A percentile compares a stretch with the other conserved stretches of the same genome.
Conservation (phyloP, 345 rosid genomes). For the Hibiscus tridactylites region DNA sequence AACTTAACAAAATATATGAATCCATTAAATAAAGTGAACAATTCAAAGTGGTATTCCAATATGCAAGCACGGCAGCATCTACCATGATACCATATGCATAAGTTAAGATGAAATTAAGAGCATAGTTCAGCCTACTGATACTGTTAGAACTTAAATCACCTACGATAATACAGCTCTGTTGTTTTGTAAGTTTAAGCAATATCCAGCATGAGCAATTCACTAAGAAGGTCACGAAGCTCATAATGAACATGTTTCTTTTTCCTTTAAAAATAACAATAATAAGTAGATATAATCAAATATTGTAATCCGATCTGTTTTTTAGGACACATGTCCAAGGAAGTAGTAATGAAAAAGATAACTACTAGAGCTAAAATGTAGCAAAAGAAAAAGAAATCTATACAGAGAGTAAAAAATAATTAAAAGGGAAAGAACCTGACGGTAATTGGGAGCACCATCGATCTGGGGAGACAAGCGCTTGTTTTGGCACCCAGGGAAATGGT, state of each 20-base stretch:
- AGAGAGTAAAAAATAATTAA: neutral
- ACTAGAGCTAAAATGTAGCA: neutral
- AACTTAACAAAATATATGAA: neutral
- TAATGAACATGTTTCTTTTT: neutral
- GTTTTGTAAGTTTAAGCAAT: neutral
- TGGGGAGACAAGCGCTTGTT: conserved; percentile 86
- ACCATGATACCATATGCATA: neutral
- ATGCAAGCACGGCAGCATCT: conserved; percentile 5
- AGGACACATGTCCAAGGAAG: neutral
- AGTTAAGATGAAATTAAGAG: neutral
- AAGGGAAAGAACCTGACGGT: conserved; percentile 64
- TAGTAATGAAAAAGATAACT: neutral
- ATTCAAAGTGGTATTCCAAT: conserved; percentile 6
- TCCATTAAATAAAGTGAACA: neutral
- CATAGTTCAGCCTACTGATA: neutral
- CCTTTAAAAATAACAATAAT: neutral
- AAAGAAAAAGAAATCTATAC: neutral
- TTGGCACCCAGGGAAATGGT: conserved; percentile 98
- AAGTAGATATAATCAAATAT: neutral
- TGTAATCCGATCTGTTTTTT: neutral
- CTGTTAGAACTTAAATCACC: neutral
- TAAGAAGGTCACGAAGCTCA: neutral
- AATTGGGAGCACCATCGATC: conserved; percentile 99
- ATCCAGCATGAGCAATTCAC: neutral
- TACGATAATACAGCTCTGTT: neutral